Evolutionary conservation across 73 alveolate genomes (phyloP).

Genomic region (Paramecium caudatum): DNA sequence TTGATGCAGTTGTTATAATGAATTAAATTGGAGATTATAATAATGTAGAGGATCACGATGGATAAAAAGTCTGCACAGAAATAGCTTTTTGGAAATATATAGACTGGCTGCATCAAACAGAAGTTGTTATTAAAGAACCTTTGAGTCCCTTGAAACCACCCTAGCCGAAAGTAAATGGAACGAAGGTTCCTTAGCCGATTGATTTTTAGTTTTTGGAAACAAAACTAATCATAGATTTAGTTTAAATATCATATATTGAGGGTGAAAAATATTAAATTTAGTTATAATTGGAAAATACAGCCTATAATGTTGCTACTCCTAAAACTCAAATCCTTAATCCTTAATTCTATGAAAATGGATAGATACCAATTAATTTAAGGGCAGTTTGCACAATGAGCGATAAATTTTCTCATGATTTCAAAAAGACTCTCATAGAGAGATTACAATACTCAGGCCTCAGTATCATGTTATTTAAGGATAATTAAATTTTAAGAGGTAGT

Average conservation of each 20-base stretch:
- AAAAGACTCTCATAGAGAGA: slow-evolving; percentile 6
- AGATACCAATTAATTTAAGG: slow-evolving; percentile 13
- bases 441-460: slow-evolving; percentile 31
- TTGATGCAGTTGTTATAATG: slow-evolving; percentile 40
- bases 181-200: slow-evolving; percentile 14
- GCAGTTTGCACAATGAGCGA: slow-evolving; percentile 39
- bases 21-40: slow-evolving; percentile 37
- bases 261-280: slow-evolving; percentile 26
- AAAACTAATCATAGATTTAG: neutral
- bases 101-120: slow-evolving; percentile 17
- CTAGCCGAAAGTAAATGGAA: slow-evolving; percentile 45
- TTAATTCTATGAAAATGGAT: neutral
- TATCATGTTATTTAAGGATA: neutral
- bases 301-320: slow-evolving; percentile 1
- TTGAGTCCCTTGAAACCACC: slow-evolving; percentile 21
- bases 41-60: slow-evolving; percentile 3
- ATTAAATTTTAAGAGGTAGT: slow-evolving; percentile 1
- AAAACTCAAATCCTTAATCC: neutral
- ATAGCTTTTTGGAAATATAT: slow-evolving; percentile 69
- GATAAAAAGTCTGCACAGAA: slow-evolving; percentile 15
- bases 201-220: slow-evolving; percentile 43
- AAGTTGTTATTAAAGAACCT: slow-evolving; percentile 44
- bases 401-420: slow-evolving; percentile 34
- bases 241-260: neutral
- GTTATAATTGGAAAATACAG: slow-evolving; percentile 46